Conservation (phyloP, 345 rosid species). For the Dipteronia dyeriana region DNA sequence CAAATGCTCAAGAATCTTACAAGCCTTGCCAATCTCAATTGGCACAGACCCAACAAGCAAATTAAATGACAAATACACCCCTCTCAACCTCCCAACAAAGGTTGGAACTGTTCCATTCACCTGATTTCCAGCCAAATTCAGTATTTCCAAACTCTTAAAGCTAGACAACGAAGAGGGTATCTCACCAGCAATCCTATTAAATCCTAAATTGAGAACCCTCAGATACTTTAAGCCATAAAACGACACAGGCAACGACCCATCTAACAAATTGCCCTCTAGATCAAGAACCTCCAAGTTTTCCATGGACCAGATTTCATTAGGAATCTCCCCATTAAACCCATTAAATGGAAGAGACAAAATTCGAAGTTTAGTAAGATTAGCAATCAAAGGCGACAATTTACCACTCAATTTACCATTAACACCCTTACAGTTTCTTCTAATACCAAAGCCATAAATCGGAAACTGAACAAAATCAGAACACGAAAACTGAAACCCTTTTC, state of each 20-base stretch:
- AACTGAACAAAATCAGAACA: constrained; percentile 59
- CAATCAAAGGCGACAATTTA: constrained; percentile 49
- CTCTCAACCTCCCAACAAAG: constrained; percentile 62
- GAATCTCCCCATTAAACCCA: constrained; percentile 66
- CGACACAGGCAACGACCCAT: constrained; percentile 52
- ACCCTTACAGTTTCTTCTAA: constrained; percentile 57
- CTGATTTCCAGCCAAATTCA: constrained; percentile 77
- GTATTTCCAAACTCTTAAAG: constrained; percentile 46
- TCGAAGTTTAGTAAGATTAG: constrained; percentile 61
- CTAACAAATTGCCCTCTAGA: constrained; percentile 70
- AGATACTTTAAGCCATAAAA: constrained; percentile 53
- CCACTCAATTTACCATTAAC: constrained; percentile 61
- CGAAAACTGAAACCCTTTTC: constrained; percentile 33
- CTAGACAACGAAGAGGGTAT: constrained; percentile 50
- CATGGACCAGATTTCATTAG: constrained; percentile 74
- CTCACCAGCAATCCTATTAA: constrained; percentile 62
- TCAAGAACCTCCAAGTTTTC: constrained; percentile 82
- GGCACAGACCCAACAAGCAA: constrained; percentile 64
- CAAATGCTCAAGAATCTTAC: constrained; percentile 78
- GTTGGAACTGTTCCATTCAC: constrained; percentile 73
- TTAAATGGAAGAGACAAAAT: constrained; percentile 80
- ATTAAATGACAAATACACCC: constrained; percentile 63
- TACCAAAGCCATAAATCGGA: constrained; percentile 74
- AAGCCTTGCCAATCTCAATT: constrained; percentile 56
- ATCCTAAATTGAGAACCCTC: constrained; percentile 79